Evolutionary conservation across 176 grass and related monocot genomes (phyloP).

Genomic region (Typha latifolia): DNA sequence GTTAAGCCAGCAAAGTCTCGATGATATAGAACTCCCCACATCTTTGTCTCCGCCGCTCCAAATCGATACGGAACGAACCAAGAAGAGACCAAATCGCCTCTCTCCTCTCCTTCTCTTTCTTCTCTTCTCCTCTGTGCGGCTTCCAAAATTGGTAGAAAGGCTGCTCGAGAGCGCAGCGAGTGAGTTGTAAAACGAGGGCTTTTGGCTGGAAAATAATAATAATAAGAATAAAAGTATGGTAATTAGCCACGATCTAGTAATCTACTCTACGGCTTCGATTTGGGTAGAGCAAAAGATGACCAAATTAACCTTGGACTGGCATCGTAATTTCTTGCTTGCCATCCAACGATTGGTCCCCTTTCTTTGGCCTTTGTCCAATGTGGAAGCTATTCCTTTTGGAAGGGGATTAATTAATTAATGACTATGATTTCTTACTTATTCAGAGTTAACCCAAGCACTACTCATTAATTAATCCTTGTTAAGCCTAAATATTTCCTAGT

Average conservation of each 20-base stretch:
- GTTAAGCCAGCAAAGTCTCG: conserved; percentile 9
- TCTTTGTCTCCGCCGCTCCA: not conserved
- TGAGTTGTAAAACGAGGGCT: conserved; percentile 14
- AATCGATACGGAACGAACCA: conserved; percentile 1
- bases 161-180: not conserved
- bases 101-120: not conserved
- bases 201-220: not conserved
- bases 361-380: too few species aligned
- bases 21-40: conserved; percentile 18
- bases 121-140: not conserved
- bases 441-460: too few species aligned
- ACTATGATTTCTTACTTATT: too few species aligned
- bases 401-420: too few species aligned
- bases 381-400: too few species aligned
- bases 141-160: not conserved
- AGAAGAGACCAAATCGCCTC: not conserved
- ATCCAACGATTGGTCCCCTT: too few species aligned
- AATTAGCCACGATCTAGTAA: not conserved
- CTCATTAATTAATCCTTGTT: too few species aligned
- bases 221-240: not conserved
- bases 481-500: too few species aligned
- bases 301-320: too few species aligned
- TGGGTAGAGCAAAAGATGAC: too few species aligned
- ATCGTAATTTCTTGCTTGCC: too few species aligned
- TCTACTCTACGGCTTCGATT: too few species aligned